These are phyloP conservation scores for Clavariopsis aquatica DNA, from an alignment of 495 filamentous ascomycete genomes.

Conservation along the genomic window DNA sequence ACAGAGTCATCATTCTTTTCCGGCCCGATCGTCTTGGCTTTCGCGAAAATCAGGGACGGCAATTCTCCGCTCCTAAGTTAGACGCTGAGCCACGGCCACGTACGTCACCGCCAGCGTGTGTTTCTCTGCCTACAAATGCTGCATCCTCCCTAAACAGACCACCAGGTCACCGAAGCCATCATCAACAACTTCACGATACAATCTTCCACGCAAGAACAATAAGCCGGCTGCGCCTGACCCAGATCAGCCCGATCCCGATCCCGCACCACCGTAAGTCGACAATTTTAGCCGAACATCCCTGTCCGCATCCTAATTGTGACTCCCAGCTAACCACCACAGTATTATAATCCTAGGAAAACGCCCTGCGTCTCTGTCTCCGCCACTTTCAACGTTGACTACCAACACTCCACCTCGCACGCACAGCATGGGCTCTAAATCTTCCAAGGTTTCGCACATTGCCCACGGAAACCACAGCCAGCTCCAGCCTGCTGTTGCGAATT, in stretches of 20 bases:
- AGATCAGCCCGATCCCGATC: slow-evolving; percentile 1
- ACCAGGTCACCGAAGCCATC: neutral
- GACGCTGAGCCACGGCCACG: neutral
- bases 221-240: neutral
- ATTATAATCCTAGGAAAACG: neutral
- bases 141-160: neutral
- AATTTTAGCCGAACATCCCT: neutral
- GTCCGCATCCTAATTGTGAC: neutral
- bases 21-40: neutral
- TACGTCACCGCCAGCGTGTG: slow-evolving; percentile 5
- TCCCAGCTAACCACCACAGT: neutral
- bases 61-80: neutral
- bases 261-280: slow-evolving; percentile 8
- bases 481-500: slow-evolving; percentile 5
- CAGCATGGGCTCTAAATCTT: slow-evolving; percentile 23
- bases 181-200: neutral
- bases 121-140: neutral
- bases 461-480: slow-evolving; percentile 6
- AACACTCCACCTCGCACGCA: neutral
- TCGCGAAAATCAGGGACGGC: neutral
- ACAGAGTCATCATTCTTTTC: slow-evolving; percentile 2
- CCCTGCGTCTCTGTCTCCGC: neutral
- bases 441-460: neutral
- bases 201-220: neutral
- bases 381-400: slow-evolving; percentile 1